Evolutionary conservation across 2,329 filamentous ascomycete species (phyloP).

Genomic region (Bipolaris gigantea): DNA sequence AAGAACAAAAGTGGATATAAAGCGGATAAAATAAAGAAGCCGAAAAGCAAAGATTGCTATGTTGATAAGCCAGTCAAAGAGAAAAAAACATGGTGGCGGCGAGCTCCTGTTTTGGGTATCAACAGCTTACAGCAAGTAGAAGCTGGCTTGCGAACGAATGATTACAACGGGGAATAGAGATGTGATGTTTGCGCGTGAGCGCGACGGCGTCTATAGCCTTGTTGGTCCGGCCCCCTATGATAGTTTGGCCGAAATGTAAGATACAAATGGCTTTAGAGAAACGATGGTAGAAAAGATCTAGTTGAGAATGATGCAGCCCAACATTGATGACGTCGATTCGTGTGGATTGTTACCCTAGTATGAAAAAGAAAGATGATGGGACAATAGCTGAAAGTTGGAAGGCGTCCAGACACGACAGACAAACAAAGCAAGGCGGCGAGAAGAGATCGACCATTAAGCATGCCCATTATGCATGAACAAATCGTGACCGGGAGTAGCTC

Average conservation of each 20-base stretch:
- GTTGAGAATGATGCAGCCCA: background rate
- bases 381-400: background rate
- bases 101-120: conserved; percentile 20
- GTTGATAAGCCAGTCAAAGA: background rate
- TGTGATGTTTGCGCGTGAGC: conserved; percentile 18
- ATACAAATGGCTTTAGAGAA: background rate
- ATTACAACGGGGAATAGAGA: conserved; percentile 16
- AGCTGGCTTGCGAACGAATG: conserved; percentile 6
- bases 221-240: conserved; percentile 5
- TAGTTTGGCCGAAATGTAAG: conserved; percentile 5
- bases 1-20: conserved; percentile 1
- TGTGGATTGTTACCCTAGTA: conserved; percentile 3
- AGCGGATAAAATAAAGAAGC: background rate
- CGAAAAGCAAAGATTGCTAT: conserved; percentile 2
- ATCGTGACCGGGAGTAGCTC: conserved; percentile 8
- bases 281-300: background rate
- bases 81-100: conserved; percentile 1
- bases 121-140: conserved; percentile 9
- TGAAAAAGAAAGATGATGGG: background rate
- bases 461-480: conserved; percentile 15
- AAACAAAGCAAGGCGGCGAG: conserved; percentile 7
- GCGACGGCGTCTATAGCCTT: conserved; percentile 19
- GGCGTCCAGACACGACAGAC: conserved; percentile 3
- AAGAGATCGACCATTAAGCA: conserved; percentile 11
- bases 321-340: conserved; percentile 8